These are phyloP conservation scores for Solanum piurae DNA, from an alignment of 257 asterid species.

Conservation along the genomic window DNA sequence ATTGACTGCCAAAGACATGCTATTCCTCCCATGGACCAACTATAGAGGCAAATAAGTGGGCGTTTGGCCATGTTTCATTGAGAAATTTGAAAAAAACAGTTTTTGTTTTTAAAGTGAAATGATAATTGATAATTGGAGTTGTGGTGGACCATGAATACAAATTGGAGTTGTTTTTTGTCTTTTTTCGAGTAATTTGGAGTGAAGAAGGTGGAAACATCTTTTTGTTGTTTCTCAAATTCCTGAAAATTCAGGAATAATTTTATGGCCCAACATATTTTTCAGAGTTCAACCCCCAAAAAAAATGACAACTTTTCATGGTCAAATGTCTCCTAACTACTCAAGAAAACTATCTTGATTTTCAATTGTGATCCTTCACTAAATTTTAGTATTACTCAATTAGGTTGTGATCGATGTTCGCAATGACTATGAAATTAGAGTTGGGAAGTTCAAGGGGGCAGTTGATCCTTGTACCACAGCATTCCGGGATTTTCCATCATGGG, in stretches of 20 bases:
- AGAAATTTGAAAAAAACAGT: too few relatives aligned
- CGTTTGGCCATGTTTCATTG: neutral
- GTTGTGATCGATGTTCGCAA: slow-evolving; percentile 95
- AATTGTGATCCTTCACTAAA: neutral
- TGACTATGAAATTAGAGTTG: slow-evolving; percentile 93
- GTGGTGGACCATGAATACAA: neutral
- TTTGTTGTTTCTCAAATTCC: too few relatives aligned
- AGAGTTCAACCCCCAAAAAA: too few relatives aligned
- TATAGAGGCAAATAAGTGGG: neutral
- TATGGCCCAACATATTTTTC: too few relatives aligned
- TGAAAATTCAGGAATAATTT: too few relatives aligned
- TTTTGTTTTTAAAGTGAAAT: too few relatives aligned
- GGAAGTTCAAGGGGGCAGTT: slow-evolving; percentile 84
- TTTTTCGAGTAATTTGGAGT: too few relatives aligned
- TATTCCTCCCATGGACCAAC: neutral
- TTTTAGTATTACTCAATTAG: slow-evolving; percentile 20
- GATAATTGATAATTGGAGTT: neutral
- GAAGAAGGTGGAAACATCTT: too few relatives aligned
- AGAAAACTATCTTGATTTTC: neutral
- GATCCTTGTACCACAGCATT: slow-evolving; percentile 94
- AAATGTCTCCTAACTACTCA: slow-evolving; percentile 10
- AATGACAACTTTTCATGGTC: neutral
- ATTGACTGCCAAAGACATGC: neutral
- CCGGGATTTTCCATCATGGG: slow-evolving; percentile 90
- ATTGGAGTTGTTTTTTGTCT: neutral